These are phyloP conservation scores for Floccularia luteovirens DNA, from an alignment of 768 basidiomycete species.

Conservation along the genomic window DNA sequence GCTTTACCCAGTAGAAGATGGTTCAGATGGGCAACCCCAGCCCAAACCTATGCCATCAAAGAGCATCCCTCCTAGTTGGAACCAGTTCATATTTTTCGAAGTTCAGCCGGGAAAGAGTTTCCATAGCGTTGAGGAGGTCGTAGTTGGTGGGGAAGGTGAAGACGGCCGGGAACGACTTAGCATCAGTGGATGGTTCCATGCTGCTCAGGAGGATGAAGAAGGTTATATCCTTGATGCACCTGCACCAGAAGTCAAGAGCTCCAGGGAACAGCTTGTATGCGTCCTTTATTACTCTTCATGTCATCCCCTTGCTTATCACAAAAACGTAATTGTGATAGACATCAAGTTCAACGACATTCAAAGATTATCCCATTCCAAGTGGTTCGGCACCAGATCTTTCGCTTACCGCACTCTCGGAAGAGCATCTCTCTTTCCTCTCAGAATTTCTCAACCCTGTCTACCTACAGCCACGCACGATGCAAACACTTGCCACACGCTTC, in stretches of 20 bases:
- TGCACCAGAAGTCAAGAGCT: constrained; percentile 54
- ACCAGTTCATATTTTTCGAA: constrained; percentile 82
- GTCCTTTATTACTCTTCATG: constrained; percentile 7
- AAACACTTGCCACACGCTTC: constrained; percentile 74
- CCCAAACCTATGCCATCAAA: constrained; percentile 61
- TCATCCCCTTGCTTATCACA: constrained; percentile 6
- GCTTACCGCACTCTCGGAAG: constrained; percentile 44
- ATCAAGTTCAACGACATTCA: constrained; percentile 56
- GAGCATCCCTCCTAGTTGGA: constrained; percentile 75
- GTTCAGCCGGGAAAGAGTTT: constrained; percentile 96
- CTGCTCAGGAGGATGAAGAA: constrained; percentile 84
- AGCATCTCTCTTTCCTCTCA: constrained; percentile 65
- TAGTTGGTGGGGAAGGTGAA: constrained; percentile 63
- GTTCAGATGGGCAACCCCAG: constrained; percentile 58
- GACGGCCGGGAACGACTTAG: constrained; percentile 74
- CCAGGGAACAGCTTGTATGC: constrained; percentile 89
- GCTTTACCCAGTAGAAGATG: constrained; percentile 69
- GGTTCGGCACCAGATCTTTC: constrained; percentile 39
- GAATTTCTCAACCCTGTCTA: constrained; percentile 88
- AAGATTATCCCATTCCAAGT: constrained; percentile 44
- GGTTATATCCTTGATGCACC: constrained; percentile 57
- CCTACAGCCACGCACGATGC: constrained; percentile 75
- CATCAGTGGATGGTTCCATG: constrained; percentile 97
- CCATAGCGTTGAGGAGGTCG: constrained; percentile 95
- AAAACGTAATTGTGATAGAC: constrained; percentile 29